Percentiles rank a stretch among this genome's conserved stretches.
Evolutionary conservation across 495 filamentous ascomycete species (phyloP).

Genomic region (Tuber indicum): DNA sequence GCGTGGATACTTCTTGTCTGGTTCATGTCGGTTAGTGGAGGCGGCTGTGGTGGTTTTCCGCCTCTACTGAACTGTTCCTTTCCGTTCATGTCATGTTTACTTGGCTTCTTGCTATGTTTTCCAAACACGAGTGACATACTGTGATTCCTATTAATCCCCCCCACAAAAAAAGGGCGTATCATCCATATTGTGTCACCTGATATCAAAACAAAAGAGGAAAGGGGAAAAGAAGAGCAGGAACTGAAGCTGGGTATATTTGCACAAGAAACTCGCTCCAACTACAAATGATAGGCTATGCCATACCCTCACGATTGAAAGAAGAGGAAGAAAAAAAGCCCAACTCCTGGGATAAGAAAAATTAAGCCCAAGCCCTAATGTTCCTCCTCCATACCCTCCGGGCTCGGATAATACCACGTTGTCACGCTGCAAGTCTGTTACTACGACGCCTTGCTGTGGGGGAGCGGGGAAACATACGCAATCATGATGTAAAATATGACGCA

Average conservation of each 20-base stretch:
- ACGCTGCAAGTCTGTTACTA: conserved; percentile 40
- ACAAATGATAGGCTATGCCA: neutral
- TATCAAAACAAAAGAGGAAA: neutral
- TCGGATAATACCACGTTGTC: conserved; percentile 56
- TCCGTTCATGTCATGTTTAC: too few species aligned
- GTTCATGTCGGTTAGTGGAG: too few species aligned
- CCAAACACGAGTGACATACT: neutral
- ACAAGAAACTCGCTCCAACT: neutral
- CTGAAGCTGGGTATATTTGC: neutral
- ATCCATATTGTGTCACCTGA: neutral
- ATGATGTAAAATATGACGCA: conserved; percentile 65
- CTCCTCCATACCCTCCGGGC: neutral
- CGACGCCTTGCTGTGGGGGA: neutral
- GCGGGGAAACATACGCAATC: conserved; percentile 46
- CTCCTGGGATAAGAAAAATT: neutral
- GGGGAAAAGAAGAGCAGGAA: neutral
- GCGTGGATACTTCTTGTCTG: too few species aligned
- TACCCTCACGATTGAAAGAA: neutral
- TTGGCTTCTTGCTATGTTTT: too few species aligned
- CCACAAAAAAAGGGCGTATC: too few species aligned
- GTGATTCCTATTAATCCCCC: neutral
- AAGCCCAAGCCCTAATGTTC: neutral
- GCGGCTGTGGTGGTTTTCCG: too few species aligned
- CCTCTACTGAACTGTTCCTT: too few species aligned
- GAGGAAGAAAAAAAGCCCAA: neutral